Percentiles rank a stretch among this genome's conserved stretches.
phyloP scores from a whole-genome alignment of 352 stramenopile species.

The Phytophthora citrophthora region DNA sequence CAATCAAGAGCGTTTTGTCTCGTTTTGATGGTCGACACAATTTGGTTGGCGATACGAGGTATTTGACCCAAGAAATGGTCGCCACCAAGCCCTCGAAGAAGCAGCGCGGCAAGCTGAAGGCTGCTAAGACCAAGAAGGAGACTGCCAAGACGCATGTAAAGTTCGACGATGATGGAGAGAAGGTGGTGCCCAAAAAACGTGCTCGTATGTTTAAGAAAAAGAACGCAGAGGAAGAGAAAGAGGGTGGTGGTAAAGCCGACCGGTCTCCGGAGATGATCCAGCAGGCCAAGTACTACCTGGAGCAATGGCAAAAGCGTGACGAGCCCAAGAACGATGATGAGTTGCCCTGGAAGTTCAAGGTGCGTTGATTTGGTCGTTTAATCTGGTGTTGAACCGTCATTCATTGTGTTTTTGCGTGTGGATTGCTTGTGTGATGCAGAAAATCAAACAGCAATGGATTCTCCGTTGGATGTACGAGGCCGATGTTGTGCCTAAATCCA shows the following conservation, averaged over 20 bases:
- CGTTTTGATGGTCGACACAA: background rate
- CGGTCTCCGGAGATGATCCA: slow-evolving; percentile 83
- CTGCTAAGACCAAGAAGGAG: slow-evolving; percentile 30
- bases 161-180: slow-evolving; percentile 70
- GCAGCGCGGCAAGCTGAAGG: slow-evolving; percentile 76
- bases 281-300: slow-evolving; percentile 82
- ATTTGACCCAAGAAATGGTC: slow-evolving; percentile 35
- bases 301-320: slow-evolving; percentile 74
- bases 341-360: slow-evolving; percentile 85
- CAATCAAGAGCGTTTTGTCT: slow-evolving; percentile 27
- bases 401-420: slow-evolving; percentile 6
- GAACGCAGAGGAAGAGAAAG: slow-evolving; percentile 33
- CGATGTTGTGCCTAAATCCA: slow-evolving; percentile 81
- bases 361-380: slow-evolving; percentile 12
- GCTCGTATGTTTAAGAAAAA: slow-evolving; percentile 35
- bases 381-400: background rate
- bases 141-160: slow-evolving; percentile 61
- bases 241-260: slow-evolving; percentile 70
- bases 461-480: slow-evolving; percentile 85
- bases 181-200: slow-evolving; percentile 57
- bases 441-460: slow-evolving; percentile 87
- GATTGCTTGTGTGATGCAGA: slow-evolving; percentile 39
- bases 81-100: slow-evolving; percentile 78
- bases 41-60: slow-evolving; percentile 31
- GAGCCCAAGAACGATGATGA: slow-evolving; percentile 59